Evolutionary conservation across 2,329 filamentous ascomycete genomes (phyloP).

Genomic region (Berkeleyomyces rouxiae): DNA sequence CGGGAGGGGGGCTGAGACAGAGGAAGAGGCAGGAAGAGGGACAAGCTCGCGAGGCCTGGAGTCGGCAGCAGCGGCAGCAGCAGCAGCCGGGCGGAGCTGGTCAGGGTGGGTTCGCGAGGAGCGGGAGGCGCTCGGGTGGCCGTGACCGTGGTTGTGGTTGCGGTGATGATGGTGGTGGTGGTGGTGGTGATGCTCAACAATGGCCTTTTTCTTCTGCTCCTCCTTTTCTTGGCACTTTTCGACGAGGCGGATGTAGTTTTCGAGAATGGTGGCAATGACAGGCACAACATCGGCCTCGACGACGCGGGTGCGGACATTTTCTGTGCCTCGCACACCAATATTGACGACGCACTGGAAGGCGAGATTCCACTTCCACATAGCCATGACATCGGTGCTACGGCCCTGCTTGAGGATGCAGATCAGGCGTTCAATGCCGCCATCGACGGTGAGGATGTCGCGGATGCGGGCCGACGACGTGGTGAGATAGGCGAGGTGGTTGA

Average conservation of each 20-base stretch:
- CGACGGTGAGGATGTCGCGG: slow-evolving; percentile 91
- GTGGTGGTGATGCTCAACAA: slow-evolving; percentile 21
- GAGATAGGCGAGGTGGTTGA: slow-evolving; percentile 96
- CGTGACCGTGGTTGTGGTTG: slow-evolving; percentile 21
- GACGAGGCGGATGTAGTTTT: slow-evolving; percentile 95
- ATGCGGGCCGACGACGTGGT: slow-evolving; percentile 96
- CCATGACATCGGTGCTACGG: slow-evolving; percentile 95
- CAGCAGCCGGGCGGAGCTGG: neutral
- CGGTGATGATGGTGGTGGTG: slow-evolving; percentile 3
- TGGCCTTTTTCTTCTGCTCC: slow-evolving; percentile 33
- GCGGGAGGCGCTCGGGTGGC: slow-evolving; percentile 25
- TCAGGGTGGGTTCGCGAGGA: slow-evolving; percentile 17
- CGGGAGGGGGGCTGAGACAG: neutral
- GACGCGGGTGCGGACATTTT: slow-evolving; percentile 81
- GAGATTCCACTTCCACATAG: slow-evolving; percentile 99
- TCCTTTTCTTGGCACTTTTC: slow-evolving; percentile 76
- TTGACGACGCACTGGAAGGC: slow-evolving; percentile 99
- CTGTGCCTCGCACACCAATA: slow-evolving; percentile 89
- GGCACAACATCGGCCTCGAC: slow-evolving; percentile 99
- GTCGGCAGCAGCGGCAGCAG: neutral
- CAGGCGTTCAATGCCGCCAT: slow-evolving; percentile 91
- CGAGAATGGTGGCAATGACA: slow-evolving; percentile 92
- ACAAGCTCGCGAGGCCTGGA: neutral
- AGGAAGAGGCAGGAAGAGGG: neutral
- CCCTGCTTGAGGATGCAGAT: slow-evolving; percentile 98